Conservation (phyloP, 202 grass and related monocot species). For the Panicum virgatum region DNA sequence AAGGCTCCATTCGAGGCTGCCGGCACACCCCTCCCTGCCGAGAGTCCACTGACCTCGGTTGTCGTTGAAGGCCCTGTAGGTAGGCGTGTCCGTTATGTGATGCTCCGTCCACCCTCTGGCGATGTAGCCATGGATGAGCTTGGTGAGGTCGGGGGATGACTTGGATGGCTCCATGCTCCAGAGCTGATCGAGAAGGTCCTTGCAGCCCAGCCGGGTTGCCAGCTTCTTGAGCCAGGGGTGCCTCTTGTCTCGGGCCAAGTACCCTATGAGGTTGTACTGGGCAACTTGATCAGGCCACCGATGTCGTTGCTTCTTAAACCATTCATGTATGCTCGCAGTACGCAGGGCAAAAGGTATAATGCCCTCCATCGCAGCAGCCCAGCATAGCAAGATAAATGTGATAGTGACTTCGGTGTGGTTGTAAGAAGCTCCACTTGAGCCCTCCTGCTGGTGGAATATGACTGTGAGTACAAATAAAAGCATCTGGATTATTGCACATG, state of each 20-base stretch:
- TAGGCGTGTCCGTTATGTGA: neutral
- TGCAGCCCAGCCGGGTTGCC: neutral
- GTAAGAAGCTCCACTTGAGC: neutral
- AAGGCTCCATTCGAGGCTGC: rapidly evolving
- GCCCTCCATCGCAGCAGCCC: neutral
- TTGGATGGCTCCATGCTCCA: slow-evolving; percentile 2
- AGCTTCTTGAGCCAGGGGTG: neutral
- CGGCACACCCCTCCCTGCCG: rapidly evolving
- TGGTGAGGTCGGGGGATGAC: neutral
- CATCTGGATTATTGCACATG: too few species aligned
- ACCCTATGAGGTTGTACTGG: slow-evolving; percentile 2
- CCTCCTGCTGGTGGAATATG: too few species aligned
- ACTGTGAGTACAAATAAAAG: too few species aligned
- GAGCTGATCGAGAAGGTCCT: neutral
- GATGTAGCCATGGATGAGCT: neutral
- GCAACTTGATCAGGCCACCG: neutral
- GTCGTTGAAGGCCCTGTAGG: neutral
- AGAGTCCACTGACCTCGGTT: neutral
- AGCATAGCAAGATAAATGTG: neutral
- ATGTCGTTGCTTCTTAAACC: neutral
- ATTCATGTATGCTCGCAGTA: too few species aligned
- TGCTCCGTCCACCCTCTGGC: neutral
- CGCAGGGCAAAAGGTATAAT: too few species aligned
- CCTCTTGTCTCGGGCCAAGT: neutral
- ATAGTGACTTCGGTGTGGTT: neutral